These are phyloP conservation scores for Cyberlindnera petersonii DNA, from an alignment of 805 yeast genomes.

Conservation along the genomic window DNA sequence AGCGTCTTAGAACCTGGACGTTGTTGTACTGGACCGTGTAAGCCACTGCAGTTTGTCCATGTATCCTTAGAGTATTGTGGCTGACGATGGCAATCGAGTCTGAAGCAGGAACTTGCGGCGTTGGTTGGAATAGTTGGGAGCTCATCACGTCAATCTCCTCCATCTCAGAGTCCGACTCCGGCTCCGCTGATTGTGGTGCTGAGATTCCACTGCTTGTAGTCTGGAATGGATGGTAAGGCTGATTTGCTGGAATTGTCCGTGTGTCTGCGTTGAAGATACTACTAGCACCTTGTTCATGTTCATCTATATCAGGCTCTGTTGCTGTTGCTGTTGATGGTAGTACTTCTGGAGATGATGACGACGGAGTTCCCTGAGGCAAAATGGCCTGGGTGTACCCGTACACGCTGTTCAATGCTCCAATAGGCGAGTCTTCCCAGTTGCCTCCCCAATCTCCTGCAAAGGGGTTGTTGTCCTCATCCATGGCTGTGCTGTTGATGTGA, in stretches of 20 bases:
- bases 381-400: slow-evolving; percentile 6
- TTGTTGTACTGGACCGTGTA: slow-evolving; percentile 64
- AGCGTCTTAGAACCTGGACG: slow-evolving; percentile 68
- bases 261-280: not conserved
- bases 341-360: no score
- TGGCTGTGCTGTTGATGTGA: slow-evolving; percentile 1
- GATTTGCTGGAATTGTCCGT: no score
- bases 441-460: slow-evolving; percentile 27
- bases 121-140: no score
- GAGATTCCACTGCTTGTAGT: no score
- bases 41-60: slow-evolving; percentile 60
- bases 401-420: slow-evolving; percentile 12
- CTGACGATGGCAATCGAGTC: slow-evolving; percentile 11
- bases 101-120: no score
- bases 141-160: slow-evolving; percentile 3
- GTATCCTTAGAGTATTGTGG: slow-evolving; percentile 58
- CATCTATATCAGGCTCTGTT: not conserved
- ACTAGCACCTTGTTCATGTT: not conserved
- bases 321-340: no score
- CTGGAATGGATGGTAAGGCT: no score
- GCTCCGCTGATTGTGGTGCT: no score
- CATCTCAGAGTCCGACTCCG: slow-evolving; percentile 1
- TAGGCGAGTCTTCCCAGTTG: slow-evolving; percentile 3
- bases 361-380: no score
- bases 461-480: slow-evolving; percentile 33